Percentiles rank a stretch among this genome's conserved stretches.
Conservation (phyloP, 192 early-diverging fungal species). For the Chytriomyces confervae region DNA sequence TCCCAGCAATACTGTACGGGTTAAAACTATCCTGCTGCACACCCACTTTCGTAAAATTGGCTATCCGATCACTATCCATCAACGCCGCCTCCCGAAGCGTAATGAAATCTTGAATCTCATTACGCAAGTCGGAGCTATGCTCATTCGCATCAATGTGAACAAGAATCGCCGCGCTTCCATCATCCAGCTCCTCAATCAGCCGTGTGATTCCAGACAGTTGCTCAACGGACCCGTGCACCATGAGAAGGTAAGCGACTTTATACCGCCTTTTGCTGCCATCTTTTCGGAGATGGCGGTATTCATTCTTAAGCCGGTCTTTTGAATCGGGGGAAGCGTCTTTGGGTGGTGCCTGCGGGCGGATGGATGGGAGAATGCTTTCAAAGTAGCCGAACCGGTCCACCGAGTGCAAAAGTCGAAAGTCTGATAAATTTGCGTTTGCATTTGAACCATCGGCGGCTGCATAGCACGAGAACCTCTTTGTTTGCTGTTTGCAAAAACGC, state of each 20-base stretch:
- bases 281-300: conserved; percentile 25
- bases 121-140: conserved; percentile 1
- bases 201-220: background rate
- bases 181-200: conserved; percentile 49
- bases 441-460: conserved; percentile 49
- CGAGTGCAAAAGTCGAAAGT: conserved; percentile 39
- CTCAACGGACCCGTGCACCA: conserved; percentile 45
- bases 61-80: background rate
- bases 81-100: background rate
- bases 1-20: conserved; percentile 13
- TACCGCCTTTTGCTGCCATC: conserved; percentile 40
- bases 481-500: conserved; percentile 29
- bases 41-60: background rate
- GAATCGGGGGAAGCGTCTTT: conserved; percentile 15
- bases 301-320: conserved; percentile 19
- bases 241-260: conserved; percentile 54
- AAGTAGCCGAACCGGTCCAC: conserved; percentile 40
- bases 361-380: conserved; percentile 30
- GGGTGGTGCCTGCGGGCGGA: background rate
- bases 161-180: conserved; percentile 46
- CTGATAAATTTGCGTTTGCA: conserved; percentile 39
- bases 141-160: conserved; percentile 50
- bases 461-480: conserved; percentile 50
- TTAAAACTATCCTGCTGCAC: background rate
- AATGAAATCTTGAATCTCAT: conserved; percentile 36